A percentile compares a stretch with the other conserved stretches of the same genome.
Conservation (phyloP, 139 green algal genomes). For the Volvox africanus region DNA sequence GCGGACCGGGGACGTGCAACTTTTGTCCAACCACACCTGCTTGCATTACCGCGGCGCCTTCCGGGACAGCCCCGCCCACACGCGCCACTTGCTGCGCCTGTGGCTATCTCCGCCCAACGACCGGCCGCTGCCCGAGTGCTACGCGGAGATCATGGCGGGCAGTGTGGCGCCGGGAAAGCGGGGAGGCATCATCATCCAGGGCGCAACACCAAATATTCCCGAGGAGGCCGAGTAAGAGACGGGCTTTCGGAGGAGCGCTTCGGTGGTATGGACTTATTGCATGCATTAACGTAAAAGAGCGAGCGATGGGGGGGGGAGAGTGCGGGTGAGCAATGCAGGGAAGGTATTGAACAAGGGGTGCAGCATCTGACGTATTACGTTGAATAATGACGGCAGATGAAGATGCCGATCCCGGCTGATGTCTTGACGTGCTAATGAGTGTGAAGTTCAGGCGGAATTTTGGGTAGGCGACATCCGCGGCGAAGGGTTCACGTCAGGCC, state of each 20-base stretch:
- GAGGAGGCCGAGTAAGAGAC: constrained; percentile 59
- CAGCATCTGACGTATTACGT: too few species aligned
- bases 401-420: too few species aligned
- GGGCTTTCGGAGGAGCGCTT: not conserved
- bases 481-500: too few species aligned
- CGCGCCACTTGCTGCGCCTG: constrained; percentile 79
- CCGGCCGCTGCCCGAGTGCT: constrained; percentile 66
- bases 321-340: too few species aligned
- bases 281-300: too few species aligned
- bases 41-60: constrained; percentile 73
- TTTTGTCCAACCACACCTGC: constrained; percentile 75
- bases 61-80: constrained; percentile 51
- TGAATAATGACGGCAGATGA: too few species aligned
- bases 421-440: too few species aligned
- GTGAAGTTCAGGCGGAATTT: too few species aligned
- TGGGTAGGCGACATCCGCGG: too few species aligned
- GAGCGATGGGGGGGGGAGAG: too few species aligned
- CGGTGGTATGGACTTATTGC: too few species aligned
- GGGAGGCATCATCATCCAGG: constrained; percentile 64
- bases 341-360: too few species aligned
- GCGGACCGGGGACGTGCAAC: constrained; percentile 77
- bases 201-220: constrained; percentile 44
- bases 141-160: constrained; percentile 62
- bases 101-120: constrained; percentile 72
- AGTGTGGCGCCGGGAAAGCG: constrained; percentile 51